phyloP scores from a whole-genome alignment of 768 basidiomycete species.

The Suillus tomentosus region DNA sequence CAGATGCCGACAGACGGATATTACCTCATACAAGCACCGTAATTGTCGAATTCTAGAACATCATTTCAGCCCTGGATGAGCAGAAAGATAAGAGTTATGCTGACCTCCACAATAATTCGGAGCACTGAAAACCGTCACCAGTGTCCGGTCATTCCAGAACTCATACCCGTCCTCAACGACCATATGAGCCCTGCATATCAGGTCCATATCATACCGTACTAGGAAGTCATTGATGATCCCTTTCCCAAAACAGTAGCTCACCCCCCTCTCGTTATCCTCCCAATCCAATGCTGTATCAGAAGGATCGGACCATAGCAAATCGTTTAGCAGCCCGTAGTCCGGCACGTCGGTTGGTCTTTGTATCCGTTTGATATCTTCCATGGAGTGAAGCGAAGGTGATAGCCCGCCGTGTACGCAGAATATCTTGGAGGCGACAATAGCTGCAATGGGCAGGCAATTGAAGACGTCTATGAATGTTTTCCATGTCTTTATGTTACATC shows the following conservation, averaged over 20 bases:
- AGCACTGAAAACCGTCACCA: constrained; percentile 98
- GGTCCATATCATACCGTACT: constrained; percentile 94
- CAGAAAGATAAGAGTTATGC: constrained; percentile 28
- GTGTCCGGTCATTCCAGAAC: constrained; percentile 98
- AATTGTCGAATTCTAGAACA: constrained; percentile 85
- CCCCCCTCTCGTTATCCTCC: constrained; percentile 99
- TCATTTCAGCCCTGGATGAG: constrained; percentile 20
- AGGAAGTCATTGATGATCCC: constrained; percentile 96
- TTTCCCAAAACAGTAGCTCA: constrained; percentile 99
- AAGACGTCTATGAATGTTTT: constrained; percentile 99
- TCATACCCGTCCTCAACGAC: constrained; percentile 99
- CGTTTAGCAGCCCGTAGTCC: constrained; percentile 96
- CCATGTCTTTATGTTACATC: constrained; percentile 99
- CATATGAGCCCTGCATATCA: constrained; percentile 99
- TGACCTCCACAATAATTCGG: constrained; percentile 95
- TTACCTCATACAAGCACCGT: constrained; percentile 93
- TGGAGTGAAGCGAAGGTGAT: constrained; percentile 87
- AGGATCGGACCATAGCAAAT: constrained; percentile 97
- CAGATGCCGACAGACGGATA: constrained; percentile 6
- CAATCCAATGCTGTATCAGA: constrained; percentile 97
- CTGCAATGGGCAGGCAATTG: constrained; percentile 98
- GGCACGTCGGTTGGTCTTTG: constrained; percentile 98
- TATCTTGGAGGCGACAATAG: constrained; percentile 98
- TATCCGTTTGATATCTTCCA: constrained; percentile 99
- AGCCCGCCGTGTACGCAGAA: constrained; percentile 98